Percentiles rank a stretch among this genome's conserved stretches.
Evolutionary conservation across 805 yeast species (phyloP).

Genomic region (Maudiozyma saulgeensis): DNA sequence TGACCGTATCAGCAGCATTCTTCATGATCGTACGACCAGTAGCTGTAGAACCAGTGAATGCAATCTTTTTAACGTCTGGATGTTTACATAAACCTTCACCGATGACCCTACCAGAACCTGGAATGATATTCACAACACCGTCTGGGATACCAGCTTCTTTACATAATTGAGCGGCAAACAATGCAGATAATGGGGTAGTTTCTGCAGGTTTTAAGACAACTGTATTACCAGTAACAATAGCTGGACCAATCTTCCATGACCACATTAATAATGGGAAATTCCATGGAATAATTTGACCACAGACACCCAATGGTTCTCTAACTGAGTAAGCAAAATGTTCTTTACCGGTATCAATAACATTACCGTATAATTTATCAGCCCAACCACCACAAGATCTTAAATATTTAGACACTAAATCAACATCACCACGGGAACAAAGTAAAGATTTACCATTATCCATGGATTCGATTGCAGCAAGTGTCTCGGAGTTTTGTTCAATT

Average conservation of each 20-base stretch:
- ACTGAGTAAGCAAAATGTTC: constrained; percentile 69
- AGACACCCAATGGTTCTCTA: constrained; percentile 89
- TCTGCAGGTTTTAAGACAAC: constrained; percentile 86
- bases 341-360: constrained; percentile 62
- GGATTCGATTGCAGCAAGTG: constrained; percentile 72
- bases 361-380: constrained; percentile 81
- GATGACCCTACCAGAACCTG: constrained; percentile 79
- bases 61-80: constrained; percentile 76
- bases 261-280: constrained; percentile 92
- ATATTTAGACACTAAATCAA: constrained; percentile 56
- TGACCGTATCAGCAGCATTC: constrained; percentile 71
- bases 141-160: constrained; percentile 84
- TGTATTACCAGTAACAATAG: constrained; percentile 83
- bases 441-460: constrained; percentile 85
- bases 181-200: constrained; percentile 82
- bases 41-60: constrained; percentile 92
- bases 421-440: constrained; percentile 62
- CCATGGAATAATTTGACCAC: constrained; percentile 96
- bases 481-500: constrained; percentile 61
- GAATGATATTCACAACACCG: constrained; percentile 80
- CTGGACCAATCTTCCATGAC: constrained; percentile 92
- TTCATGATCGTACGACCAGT: constrained; percentile 79
- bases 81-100: constrained; percentile 76
- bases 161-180: constrained; percentile 58
- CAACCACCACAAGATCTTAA: constrained; percentile 83